phyloP scores from a whole-genome alignment of 2,329 filamentous ascomycete genomes.

The Pseudogymnoascus sp. region DNA sequence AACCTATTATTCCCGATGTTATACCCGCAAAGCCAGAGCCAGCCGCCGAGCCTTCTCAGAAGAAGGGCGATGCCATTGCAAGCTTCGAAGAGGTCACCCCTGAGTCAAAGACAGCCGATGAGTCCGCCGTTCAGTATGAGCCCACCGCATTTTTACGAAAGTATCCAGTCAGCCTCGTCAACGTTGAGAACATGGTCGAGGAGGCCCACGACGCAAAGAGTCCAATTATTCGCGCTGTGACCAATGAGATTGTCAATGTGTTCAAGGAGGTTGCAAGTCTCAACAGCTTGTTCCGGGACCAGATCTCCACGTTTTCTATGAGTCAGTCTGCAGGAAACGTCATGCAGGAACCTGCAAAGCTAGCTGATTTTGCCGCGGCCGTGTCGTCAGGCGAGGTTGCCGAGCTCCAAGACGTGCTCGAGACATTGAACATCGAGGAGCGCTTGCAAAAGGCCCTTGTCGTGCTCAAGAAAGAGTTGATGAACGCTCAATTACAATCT shows the following conservation, averaged over 20 bases:
- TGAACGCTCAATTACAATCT: slow-evolving; percentile 93
- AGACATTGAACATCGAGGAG: slow-evolving; percentile 84
- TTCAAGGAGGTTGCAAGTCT: slow-evolving; percentile 94
- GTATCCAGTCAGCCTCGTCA: slow-evolving; percentile 87
- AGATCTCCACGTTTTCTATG: slow-evolving; percentile 95
- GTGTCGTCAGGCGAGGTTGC: slow-evolving; percentile 89
- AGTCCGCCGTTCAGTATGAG: slow-evolving; percentile 57
- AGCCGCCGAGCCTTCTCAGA: slow-evolving; percentile 48
- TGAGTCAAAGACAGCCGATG: slow-evolving; percentile 47
- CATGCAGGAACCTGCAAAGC: slow-evolving; percentile 85
- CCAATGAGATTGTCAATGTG: slow-evolving; percentile 96
- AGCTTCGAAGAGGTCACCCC: slow-evolving; percentile 84
- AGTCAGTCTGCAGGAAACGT: slow-evolving; percentile 92
- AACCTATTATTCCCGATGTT: slow-evolving; percentile 45
- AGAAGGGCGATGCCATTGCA: slow-evolving; percentile 88
- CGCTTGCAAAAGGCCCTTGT: slow-evolving; percentile 84
- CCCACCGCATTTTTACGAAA: slow-evolving; percentile 86
- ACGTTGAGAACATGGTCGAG: slow-evolving; percentile 86
- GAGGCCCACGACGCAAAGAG: slow-evolving; percentile 87
- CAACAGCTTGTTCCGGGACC: slow-evolving; percentile 92
- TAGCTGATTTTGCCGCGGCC: slow-evolving; percentile 94
- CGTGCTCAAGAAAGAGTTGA: slow-evolving; percentile 93
- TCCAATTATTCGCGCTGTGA: slow-evolving; percentile 80
- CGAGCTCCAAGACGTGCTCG: slow-evolving; percentile 86
- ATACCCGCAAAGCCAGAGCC: slow-evolving; percentile 48